phyloP scores from a whole-genome alignment of 306 rosid species.

The Lupinus albus region DNA sequence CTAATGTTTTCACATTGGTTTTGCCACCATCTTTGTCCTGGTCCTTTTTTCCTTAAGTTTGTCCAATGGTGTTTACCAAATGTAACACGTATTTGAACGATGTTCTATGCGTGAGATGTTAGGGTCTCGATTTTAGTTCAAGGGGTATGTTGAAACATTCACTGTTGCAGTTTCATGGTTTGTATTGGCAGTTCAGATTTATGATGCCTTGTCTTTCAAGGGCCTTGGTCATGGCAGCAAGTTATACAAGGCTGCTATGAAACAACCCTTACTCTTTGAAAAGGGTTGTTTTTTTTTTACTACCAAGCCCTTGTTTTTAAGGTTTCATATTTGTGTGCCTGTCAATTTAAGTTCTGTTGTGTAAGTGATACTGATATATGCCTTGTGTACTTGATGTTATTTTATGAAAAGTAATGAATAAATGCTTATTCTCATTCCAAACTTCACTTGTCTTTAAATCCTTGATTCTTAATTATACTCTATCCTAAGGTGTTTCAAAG shows the following conservation, averaged over 20 bases:
- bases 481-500: background rate
- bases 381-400: conserved; percentile 58
- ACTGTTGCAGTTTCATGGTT: conserved; percentile 36
- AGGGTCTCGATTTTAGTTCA: conserved; percentile 57
- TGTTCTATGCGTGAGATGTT: conserved; percentile 53
- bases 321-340: conserved; percentile 57
- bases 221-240: conserved; percentile 82
- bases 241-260: conserved; percentile 63
- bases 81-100: conserved; percentile 45
- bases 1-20: conserved; percentile 52
- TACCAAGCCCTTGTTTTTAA: conserved; percentile 56
- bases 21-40: conserved; percentile 44
- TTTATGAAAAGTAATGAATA: conserved; percentile 49
- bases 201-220: conserved; percentile 57
- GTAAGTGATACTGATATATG: conserved; percentile 40
- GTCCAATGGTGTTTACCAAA: conserved; percentile 53
- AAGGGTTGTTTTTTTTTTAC: conserved; percentile 59
- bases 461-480: background rate
- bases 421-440: conserved; percentile 39
- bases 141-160: conserved; percentile 55
- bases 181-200: conserved; percentile 55
- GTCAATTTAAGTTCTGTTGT: conserved; percentile 46
- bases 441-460: background rate
- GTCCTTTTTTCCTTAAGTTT: conserved; percentile 43
- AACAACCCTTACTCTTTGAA: conserved; percentile 49